A percentile compares a stretch with the other conserved stretches of the same genome.
These are phyloP conservation scores for Fusarium fujikuroi DNA, from an alignment of 2,329 filamentous ascomycete species.

Conservation along the genomic window DNA sequence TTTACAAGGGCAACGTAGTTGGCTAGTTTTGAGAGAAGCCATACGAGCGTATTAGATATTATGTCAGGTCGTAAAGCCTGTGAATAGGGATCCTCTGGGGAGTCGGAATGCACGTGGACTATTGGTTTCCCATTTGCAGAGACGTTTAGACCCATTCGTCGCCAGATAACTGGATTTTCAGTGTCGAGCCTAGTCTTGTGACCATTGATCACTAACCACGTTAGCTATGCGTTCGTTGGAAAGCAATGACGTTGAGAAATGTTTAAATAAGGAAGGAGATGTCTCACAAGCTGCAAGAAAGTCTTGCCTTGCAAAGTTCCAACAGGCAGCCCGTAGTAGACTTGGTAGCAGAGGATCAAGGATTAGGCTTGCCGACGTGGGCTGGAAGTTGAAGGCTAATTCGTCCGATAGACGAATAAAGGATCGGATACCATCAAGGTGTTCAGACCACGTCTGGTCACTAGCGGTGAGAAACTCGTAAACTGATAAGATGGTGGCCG, in stretches of 20 bases:
- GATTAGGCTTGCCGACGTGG: background rate
- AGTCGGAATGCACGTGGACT: background rate
- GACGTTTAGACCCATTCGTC: background rate
- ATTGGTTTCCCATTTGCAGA: background rate
- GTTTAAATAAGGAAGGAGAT: background rate
- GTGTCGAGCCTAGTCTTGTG: background rate
- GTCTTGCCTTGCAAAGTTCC: background rate
- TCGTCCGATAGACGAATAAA: background rate
- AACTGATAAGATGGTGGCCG: background rate
- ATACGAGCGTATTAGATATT: background rate
- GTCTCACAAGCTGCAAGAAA: background rate
- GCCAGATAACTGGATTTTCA: background rate
- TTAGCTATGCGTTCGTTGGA: background rate
- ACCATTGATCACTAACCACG: background rate
- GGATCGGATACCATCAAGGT: background rate
- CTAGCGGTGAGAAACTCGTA: background rate
- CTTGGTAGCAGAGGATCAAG: background rate
- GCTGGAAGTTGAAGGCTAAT: background rate
- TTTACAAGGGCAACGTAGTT: background rate
- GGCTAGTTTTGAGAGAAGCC: background rate
- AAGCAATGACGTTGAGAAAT: background rate
- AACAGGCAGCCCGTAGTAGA: background rate
- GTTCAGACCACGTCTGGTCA: background rate
- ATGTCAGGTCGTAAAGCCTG: background rate
- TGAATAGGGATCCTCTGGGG: background rate